Percentiles rank a stretch among this genome's conserved stretches.
Evolutionary conservation across 805 yeast species (phyloP).

Genomic region (Candida pseudofarinosa): DNA sequence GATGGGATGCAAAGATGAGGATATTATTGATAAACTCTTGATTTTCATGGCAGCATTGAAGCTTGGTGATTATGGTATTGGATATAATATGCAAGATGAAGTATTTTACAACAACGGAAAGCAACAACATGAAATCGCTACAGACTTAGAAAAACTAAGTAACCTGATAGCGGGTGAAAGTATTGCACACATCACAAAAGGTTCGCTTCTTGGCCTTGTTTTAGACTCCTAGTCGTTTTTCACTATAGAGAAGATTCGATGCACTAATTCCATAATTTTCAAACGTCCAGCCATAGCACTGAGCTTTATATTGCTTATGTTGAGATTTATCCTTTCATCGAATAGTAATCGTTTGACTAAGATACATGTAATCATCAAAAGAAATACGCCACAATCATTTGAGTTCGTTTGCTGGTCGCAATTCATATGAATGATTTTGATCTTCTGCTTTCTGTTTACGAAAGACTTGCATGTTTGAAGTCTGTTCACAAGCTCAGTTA

Average conservation of each 20-base stretch:
- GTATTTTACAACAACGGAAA: constrained; percentile 19
- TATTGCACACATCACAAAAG: constrained; percentile 24
- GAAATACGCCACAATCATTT: constrained; percentile 59
- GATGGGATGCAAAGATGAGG: constrained; percentile 22
- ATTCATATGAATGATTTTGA: constrained; percentile 25
- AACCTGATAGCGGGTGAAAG: constrained; percentile 17
- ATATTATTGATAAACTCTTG: constrained; percentile 19
- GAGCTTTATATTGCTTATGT: constrained; percentile 36
- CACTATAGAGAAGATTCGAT: constrained; percentile 3
- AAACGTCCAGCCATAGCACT: constrained; percentile 48
- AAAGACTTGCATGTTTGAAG: constrained; percentile 18
- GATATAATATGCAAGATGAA: constrained; percentile 21
- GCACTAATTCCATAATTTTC: constrained; percentile 28
- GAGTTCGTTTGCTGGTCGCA: constrained; percentile 63
- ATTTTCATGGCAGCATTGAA: constrained; percentile 20
- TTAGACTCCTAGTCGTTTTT: constrained; percentile 7
- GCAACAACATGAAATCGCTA: background rate
- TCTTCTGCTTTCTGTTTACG: constrained; percentile 18
- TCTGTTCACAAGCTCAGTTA: constrained; percentile 19
- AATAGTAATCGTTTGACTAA: constrained; percentile 24
- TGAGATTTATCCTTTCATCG: constrained; percentile 29
- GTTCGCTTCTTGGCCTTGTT: constrained; percentile 21
- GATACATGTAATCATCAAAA: constrained; percentile 37
- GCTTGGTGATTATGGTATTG: constrained; percentile 25
- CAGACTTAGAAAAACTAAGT: constrained; percentile 11